A percentile compares a stretch with the other conserved stretches of the same genome.
Conservation (phyloP, 169 alveolate species). For the Eimeria acervulina region DNA sequence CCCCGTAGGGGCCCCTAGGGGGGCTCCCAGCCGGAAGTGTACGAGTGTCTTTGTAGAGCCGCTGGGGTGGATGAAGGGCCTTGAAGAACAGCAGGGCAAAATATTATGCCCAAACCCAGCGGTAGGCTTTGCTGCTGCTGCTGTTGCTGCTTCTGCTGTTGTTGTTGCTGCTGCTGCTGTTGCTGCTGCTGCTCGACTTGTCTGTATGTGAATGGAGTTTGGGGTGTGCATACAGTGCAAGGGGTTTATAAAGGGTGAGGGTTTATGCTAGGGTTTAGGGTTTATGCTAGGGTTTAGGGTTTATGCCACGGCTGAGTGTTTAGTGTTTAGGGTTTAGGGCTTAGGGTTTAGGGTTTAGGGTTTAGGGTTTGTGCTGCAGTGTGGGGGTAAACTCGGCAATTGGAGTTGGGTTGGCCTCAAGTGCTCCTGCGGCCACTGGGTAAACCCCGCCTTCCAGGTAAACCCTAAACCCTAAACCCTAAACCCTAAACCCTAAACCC, state of each 20-base stretch:
- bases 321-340: too few relatives aligned
- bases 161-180: not conserved
- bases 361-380: slow-evolving; percentile 47
- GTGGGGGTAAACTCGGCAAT: slow-evolving; percentile 65
- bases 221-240: too few relatives aligned
- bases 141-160: not conserved
- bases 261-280: too few relatives aligned
- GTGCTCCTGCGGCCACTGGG: slow-evolving; percentile 83
- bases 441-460: slow-evolving; percentile 78
- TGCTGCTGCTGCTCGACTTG: not conserved
- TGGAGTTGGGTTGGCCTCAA: slow-evolving; percentile 81
- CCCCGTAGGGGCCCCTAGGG: not conserved
- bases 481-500: slow-evolving; percentile 50
- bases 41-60: slow-evolving; percentile 88
- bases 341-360: not conserved
- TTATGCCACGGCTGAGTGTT: not conserved
- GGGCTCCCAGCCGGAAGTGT: slow-evolving; percentile 74
- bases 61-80: slow-evolving; percentile 81
- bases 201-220: not conserved
- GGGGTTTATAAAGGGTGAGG: too few relatives aligned
- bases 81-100: slow-evolving; percentile 62
- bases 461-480: slow-evolving; percentile 26
- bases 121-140: slow-evolving; percentile 55
- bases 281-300: not conserved
- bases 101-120: slow-evolving; percentile 62